Conservation (phyloP, 129 eudicot genomes). For the Flaveria ramosissima region DNA sequence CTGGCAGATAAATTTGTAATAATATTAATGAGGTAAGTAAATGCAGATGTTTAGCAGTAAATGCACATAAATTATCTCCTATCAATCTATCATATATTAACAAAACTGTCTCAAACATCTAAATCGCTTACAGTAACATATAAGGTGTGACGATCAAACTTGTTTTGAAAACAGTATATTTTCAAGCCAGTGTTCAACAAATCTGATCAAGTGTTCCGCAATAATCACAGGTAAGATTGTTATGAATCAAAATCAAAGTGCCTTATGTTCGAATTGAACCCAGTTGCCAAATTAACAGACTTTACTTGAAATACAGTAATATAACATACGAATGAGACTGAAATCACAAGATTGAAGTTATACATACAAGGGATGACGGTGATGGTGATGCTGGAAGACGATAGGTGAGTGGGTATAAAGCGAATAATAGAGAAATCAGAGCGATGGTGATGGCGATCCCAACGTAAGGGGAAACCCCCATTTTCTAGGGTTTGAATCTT, state of each 20-base stretch:
- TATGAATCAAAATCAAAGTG: neutral
- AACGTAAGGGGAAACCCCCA: slow-evolving; percentile 57
- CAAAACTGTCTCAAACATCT: neutral
- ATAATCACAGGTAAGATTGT: neutral
- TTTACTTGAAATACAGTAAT: neutral
- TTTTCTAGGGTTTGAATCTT: slow-evolving; percentile 22
- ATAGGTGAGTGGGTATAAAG: slow-evolving; percentile 43
- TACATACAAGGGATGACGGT: slow-evolving; percentile 33
- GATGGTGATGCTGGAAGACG: slow-evolving; percentile 36
- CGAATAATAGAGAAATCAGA: slow-evolving; percentile 49
- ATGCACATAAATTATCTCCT: neutral
- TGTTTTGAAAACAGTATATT: no score
- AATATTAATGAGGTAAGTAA: neutral
- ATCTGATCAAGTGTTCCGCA: no score
- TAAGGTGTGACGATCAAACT: no score
- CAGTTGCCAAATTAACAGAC: neutral
- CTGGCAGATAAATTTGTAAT: slow-evolving; percentile 34
- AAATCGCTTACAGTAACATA: no score
- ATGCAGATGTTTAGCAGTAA: neutral
- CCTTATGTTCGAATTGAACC: neutral
- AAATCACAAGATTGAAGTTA: neutral
- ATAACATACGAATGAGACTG: neutral
- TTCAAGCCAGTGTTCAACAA: no score
- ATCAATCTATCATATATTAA: neutral
- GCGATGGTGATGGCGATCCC: slow-evolving; percentile 62